Evolutionary conservation across 164 flowering plant genomes (phyloP), one percentile per base, ranked within the genome.

Genomic region (Malania oleifera): DNA sequence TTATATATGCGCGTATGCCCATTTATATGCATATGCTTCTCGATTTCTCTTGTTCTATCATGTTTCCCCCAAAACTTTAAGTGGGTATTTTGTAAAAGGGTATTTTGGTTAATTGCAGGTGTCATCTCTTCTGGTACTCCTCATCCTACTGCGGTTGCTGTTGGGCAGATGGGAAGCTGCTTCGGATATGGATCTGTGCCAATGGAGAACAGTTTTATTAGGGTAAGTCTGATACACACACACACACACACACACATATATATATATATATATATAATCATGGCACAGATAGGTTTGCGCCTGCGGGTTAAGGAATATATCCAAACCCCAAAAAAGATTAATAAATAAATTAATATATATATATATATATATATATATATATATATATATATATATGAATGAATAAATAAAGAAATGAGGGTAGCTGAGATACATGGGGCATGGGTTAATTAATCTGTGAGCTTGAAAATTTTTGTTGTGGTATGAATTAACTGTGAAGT

Each of bases 121-220:
- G 46, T 41, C 71, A 53, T 43, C 67, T 64, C 67, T 18, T 62
- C 78, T 57, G 25, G 82, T 47, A 49, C 73, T 70, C 56, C 79
- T 51, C 22, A 73, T 53, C 52, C 73, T 40, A 79, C 75, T 52
- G 56, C 69, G 52, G 28, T 74, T 57, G 69, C 68, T 19, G 71
- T 69, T 63, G 82, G 82, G 24, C 86, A 77, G 65, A 74, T 77
- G 72, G 72, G 55, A 46, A 73, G 82, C 19, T 65, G 62, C 70
- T 72, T 50, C 65, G 89, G 88, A 52, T 81, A 73, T 74, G 89
- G 87, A 45, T 61, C 89, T 23, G 61, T 70, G 11, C 68, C 79
- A 51, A 80, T 82, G 91, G 96, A 91, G 71, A 87, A 75, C 49
- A 77, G 74, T 49, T 86, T 83, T n/a, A n/a, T n/a, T 64, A 76